Conservation (phyloP, 352 stramenopile species). For the Phytophthora tubulina region DNA sequence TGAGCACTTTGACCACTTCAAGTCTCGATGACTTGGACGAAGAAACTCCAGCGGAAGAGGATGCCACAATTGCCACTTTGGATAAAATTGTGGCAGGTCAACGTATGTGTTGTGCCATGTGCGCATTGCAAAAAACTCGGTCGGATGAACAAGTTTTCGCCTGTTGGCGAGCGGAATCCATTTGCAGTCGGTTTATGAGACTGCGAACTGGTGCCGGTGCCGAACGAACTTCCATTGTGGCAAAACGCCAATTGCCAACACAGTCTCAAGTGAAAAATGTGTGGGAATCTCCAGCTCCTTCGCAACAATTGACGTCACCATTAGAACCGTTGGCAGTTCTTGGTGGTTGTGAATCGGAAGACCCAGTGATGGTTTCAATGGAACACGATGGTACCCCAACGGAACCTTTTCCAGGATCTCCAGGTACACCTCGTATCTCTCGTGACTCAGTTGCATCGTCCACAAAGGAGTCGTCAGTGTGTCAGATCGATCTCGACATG, state of each 20-base stretch:
- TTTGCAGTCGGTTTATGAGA: conserved; percentile 40
- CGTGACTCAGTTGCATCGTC: conserved; percentile 21
- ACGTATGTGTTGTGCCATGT: conserved; percentile 55
- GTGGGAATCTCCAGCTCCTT: conserved; percentile 29
- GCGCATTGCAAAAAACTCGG: conserved; percentile 39
- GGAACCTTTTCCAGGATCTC: conserved; percentile 39
- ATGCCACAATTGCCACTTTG: conserved; percentile 9
- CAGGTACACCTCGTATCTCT: conserved; percentile 29
- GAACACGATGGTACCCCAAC: conserved; percentile 47
- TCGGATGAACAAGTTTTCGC: conserved; percentile 57
- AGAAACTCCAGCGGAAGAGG: conserved; percentile 13
- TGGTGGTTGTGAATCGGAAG: conserved; percentile 12
- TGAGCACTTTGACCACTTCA: conserved; percentile 27
- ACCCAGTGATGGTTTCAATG: conserved; percentile 5
- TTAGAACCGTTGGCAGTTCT: conserved; percentile 35
- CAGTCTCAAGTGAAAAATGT: conserved; percentile 15
- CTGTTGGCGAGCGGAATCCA: conserved; percentile 38
- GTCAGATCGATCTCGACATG: conserved; percentile 35
- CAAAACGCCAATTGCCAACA: conserved; percentile 9
- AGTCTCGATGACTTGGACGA: conserved; percentile 36
- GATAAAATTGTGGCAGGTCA: conserved; percentile 35
- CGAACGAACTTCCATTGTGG: conserved; percentile 27
- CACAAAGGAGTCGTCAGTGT: conserved; percentile 28
- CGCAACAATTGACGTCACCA: conserved; percentile 35
- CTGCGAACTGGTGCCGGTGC: conserved; percentile 23